phyloP scores from a whole-genome alignment of 257 asterid genomes.

The Plectranthus barbatus region DNA sequence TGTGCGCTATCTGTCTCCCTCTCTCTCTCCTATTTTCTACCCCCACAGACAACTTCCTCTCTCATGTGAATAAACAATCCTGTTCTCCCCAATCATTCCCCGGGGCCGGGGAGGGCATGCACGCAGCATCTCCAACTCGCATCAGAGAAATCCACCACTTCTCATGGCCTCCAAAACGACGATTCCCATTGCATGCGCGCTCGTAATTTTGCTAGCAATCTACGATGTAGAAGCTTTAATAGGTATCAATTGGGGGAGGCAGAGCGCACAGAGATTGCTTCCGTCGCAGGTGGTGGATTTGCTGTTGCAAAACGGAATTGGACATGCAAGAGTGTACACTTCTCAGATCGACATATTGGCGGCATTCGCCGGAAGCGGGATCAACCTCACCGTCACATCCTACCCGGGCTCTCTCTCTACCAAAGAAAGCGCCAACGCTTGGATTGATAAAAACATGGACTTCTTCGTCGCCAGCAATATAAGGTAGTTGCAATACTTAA shows the following conservation, averaged over 20 bases:
- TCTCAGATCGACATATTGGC: background rate
- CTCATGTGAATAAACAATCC: too few relatives aligned
- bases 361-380: conserved; percentile 21
- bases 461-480: background rate
- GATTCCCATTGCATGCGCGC: too few relatives aligned
- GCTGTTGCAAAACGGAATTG: conserved; percentile 17
- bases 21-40: too few relatives aligned
- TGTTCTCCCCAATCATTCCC: too few relatives aligned
- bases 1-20: too few relatives aligned
- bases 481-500: too few relatives aligned
- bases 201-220: background rate
- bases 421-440: background rate
- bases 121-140: too few relatives aligned
- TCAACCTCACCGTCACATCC: conserved; percentile 6
- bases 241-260: too few relatives aligned
- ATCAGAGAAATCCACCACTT: too few relatives aligned
- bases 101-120: too few relatives aligned
- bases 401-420: fast-evolving
- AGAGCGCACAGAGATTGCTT: conserved; percentile 16
- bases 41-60: too few relatives aligned
- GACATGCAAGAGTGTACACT: conserved; percentile 5
- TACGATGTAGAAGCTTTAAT: background rate
- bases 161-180: too few relatives aligned
- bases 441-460: background rate
- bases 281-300: conserved; percentile 33